These are phyloP conservation scores for Botrytis fabae DNA, from an alignment of 2,329 filamentous ascomycete genomes.

Conservation along the genomic window DNA sequence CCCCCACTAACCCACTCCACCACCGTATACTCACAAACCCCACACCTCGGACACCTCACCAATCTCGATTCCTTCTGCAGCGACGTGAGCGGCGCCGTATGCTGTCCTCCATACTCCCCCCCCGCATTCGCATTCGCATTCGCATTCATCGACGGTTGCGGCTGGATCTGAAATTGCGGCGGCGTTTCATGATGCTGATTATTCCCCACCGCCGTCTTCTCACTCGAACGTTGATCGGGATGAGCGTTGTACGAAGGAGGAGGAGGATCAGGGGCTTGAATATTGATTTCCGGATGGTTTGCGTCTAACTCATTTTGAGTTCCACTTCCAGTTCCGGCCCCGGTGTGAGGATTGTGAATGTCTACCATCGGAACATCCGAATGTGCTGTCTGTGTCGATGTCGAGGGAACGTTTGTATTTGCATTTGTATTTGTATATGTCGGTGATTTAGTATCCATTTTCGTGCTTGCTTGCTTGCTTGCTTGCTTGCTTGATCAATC, in stretches of 20 bases:
- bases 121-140: background rate
- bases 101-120: background rate
- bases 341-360: background rate
- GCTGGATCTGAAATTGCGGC: background rate
- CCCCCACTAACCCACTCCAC: constrained; percentile 8
- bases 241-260: background rate
- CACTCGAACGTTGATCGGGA: background rate
- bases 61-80: constrained; percentile 4
- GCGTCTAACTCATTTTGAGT: background rate
- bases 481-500: background rate
- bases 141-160: background rate
- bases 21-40: background rate
- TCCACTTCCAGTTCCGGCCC: background rate
- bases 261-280: background rate
- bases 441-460: background rate
- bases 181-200: background rate
- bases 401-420: background rate
- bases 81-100: background rate
- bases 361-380: background rate
- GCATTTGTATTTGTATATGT: background rate
- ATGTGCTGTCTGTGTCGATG: background rate
- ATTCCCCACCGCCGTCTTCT: background rate
- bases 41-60: background rate
- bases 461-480: background rate
- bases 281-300: background rate